Conservation (phyloP, 2,329 filamentous ascomycete genomes). For the Penicillium polonicum region DNA sequence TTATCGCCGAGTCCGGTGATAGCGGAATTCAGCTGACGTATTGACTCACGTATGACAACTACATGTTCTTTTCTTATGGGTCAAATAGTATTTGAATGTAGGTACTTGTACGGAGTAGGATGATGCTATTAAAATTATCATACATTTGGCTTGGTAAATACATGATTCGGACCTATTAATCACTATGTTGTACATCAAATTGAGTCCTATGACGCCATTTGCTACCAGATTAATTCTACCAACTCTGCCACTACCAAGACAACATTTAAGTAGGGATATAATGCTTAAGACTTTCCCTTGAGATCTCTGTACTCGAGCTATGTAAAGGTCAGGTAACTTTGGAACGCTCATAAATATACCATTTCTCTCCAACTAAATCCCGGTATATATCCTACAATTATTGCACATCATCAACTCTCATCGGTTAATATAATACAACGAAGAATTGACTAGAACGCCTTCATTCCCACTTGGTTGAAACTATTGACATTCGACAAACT, state of each 20-base stretch:
- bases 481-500: not conserved
- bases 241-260: not conserved
- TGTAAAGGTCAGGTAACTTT: no score
- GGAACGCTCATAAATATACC: no score
- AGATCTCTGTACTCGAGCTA: not conserved
- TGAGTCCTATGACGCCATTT: not conserved
- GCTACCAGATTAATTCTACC: not conserved
- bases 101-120: not conserved
- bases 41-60: not conserved
- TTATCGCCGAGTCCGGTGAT: slow-evolving; percentile 21
- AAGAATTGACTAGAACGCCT: not conserved
- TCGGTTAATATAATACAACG: no score
- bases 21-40: not conserved
- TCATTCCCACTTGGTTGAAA: fast-evolving
- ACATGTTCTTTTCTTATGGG: not conserved
- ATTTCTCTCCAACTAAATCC: not conserved
- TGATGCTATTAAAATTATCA: not conserved
- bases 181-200: not conserved
- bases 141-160: not conserved
- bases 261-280: not conserved
- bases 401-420: no score
- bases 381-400: not conserved
- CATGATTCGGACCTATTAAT: not conserved
- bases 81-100: not conserved
- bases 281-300: not conserved